phyloP scores from a whole-genome alignment of 1,284 basidiomycete genomes.

The Ceratobasidium sp. region DNA sequence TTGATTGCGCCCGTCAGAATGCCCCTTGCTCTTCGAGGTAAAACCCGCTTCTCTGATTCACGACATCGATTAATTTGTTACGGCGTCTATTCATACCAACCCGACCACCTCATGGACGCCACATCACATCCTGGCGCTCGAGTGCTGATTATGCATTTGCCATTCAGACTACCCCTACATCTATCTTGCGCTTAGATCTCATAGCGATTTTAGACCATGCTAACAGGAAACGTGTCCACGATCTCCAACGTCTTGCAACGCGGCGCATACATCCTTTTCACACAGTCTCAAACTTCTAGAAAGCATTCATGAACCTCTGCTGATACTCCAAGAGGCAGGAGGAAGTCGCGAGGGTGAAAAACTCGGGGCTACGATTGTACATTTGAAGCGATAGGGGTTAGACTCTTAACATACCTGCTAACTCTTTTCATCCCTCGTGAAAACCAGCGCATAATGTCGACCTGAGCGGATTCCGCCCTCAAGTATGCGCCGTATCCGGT shows the following conservation, averaged over 20 bases:
- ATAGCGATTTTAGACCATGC: not conserved
- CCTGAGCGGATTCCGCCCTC: no score
- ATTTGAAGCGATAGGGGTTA: conserved; percentile 1
- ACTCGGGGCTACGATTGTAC: conserved; percentile 1
- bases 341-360: not conserved
- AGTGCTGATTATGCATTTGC: not conserved
- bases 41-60: conserved; percentile 51
- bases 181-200: not conserved
- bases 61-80: not conserved
- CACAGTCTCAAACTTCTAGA: conserved; percentile 83
- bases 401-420: no score
- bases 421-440: no score
- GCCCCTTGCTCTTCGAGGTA: no score
- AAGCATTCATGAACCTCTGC: conserved; percentile 57
- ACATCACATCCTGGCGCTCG: not conserved
- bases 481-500: no score
- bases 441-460: no score
- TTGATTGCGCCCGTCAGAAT: no score
- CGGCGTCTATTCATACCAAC: not conserved
- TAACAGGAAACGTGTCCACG: conserved; percentile 87
- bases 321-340: not conserved
- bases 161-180: not conserved
- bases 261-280: conserved; percentile 89
- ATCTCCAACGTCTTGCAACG: conserved; percentile 90
- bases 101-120: not conserved